Percentiles rank a stretch among this genome's conserved stretches.
Evolutionary conservation across 2,329 filamentous ascomycete species (phyloP).

Genomic region (Fusarium albosuccineum): DNA sequence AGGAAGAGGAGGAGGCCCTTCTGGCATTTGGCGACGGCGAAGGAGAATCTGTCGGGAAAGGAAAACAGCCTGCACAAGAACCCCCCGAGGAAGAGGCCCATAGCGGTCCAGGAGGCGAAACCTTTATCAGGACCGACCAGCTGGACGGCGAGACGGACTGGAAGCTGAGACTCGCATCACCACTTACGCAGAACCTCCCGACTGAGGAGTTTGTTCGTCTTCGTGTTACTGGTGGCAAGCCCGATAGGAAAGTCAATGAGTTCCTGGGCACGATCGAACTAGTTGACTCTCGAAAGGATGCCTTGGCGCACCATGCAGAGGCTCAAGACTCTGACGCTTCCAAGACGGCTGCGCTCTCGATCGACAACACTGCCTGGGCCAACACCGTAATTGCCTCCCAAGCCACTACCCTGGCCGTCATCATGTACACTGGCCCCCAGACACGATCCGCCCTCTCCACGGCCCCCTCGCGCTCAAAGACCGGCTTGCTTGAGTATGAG

Average conservation of each 20-base stretch:
- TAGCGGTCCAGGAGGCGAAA: conserved; percentile 77
- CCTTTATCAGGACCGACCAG: conserved; percentile 97
- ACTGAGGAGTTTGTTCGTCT: conserved; percentile 78
- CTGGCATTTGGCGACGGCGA: conserved; percentile 58
- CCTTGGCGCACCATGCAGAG: conserved; percentile 57
- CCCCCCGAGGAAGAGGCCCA: conserved; percentile 46
- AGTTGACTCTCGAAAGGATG: conserved; percentile 65
- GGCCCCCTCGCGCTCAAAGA: conserved; percentile 91
- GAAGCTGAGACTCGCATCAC: conserved; percentile 92
- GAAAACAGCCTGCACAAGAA: conserved; percentile 52
- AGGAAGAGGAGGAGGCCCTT: conserved; percentile 59
- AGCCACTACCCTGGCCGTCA: conserved; percentile 86
- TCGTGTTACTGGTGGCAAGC: conserved; percentile 85
- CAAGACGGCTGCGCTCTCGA: conserved; percentile 81
- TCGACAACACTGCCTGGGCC: conserved; percentile 98
- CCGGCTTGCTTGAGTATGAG: conserved; percentile 91
- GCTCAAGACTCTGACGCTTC: conserved; percentile 51
- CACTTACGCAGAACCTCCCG: conserved; percentile 83
- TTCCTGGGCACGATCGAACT: conserved; percentile 92
- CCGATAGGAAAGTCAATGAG: conserved; percentile 93
- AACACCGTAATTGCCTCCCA: conserved; percentile 97
- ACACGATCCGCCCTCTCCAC: conserved; percentile 95
- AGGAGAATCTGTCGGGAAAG: conserved; percentile 47
- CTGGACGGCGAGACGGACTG: conserved; percentile 98
- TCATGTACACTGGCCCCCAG: conserved; percentile 94